Evolutionary conservation across 441 rosid genomes (phyloP).

Genomic region (Gossypium lobatum): DNA sequence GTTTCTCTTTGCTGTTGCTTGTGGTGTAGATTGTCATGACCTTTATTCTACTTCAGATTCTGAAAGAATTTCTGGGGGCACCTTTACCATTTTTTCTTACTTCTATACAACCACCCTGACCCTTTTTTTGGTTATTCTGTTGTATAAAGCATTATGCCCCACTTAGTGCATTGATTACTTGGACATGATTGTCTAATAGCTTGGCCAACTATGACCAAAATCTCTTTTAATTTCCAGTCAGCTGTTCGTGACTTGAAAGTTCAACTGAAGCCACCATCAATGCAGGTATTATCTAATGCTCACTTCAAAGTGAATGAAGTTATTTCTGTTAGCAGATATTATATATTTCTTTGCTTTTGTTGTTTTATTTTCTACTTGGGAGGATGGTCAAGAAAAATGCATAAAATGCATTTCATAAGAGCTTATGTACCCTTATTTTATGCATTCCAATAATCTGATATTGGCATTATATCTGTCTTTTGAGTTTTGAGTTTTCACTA

Average conservation of each 20-base stretch:
- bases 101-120: neutral
- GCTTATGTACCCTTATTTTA: neutral
- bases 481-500: neutral
- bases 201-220: constrained; percentile 16
- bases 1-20: neutral
- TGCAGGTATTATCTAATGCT: constrained; percentile 64
- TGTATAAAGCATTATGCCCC: neutral
- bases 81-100: neutral
- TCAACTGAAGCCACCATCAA: constrained; percentile 94
- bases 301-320: neutral
- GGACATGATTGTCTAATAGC: neutral
- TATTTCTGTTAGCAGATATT: neutral
- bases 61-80: neutral
- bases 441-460: neutral
- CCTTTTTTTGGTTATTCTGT: neutral
- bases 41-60: neutral
- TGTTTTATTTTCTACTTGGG: neutral
- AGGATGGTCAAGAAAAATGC: neutral
- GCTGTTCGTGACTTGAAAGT: constrained; percentile 91
- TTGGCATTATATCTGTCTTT: neutral
- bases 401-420: neutral
- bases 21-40: neutral
- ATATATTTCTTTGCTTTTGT: neutral
- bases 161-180: neutral
- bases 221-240: constrained; percentile 50